Percentiles rank a stretch among this genome's conserved stretches.
phyloP scores from a whole-genome alignment of 2,329 filamentous ascomycete genomes.

The Diaporthe sp. region DNA sequence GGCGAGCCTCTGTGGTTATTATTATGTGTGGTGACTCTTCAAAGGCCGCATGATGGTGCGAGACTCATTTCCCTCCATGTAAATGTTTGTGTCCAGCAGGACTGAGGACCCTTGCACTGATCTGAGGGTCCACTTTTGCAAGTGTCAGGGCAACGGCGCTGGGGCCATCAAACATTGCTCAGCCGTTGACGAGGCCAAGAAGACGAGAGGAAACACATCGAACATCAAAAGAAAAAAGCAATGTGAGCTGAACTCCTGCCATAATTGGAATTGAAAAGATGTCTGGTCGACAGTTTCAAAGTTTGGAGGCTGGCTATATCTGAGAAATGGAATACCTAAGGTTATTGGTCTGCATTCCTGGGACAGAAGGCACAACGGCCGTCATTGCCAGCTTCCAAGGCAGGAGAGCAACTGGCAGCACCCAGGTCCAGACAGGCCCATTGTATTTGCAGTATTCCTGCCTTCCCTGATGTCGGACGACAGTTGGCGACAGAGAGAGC shows the following conservation, averaged over 20 bases:
- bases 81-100: slow-evolving; percentile 18
- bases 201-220: neutral
- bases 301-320: neutral
- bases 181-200: slow-evolving; percentile 11
- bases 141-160: slow-evolving; percentile 37
- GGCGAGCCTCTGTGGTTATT: neutral
- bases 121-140: slow-evolving; percentile 35
- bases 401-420: neutral
- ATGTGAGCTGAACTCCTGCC: neutral
- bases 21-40: neutral
- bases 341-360: neutral
- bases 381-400: neutral
- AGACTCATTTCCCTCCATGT: slow-evolving; percentile 37
- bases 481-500: neutral
- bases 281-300: neutral
- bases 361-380: neutral
- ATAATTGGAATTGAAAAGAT: no score
- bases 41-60: slow-evolving; percentile 33
- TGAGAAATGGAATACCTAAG: neutral
- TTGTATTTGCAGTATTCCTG: neutral
- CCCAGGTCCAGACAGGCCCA: neutral
- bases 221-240: neutral
- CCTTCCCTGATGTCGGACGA: neutral
- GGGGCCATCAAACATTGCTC: slow-evolving; percentile 18
- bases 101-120: slow-evolving; percentile 19